These are phyloP conservation scores for Rhodotorula sphaerocarpa DNA, from an alignment of 768 basidiomycete species.

Conservation along the genomic window DNA sequence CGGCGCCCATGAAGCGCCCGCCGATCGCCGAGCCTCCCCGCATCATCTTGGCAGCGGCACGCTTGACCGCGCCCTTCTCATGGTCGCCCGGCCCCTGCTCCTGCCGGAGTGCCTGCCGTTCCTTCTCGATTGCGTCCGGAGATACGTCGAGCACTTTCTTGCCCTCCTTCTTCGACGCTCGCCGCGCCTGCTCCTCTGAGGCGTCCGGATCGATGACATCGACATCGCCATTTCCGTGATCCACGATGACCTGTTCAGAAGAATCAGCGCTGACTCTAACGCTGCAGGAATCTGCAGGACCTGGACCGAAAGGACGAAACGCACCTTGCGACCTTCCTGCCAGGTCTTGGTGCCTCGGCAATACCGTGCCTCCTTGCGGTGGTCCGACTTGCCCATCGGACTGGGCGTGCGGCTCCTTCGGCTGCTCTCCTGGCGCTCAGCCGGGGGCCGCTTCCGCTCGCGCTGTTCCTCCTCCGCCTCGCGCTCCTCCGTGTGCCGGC, in stretches of 20 bases:
- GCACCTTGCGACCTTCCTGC: constrained; percentile 32
- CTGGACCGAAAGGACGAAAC: neutral
- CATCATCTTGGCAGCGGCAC: constrained; percentile 20
- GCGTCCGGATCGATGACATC: constrained; percentile 32
- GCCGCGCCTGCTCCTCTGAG: constrained; percentile 3
- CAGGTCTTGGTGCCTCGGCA: constrained; percentile 24
- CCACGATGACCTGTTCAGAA: constrained; percentile 28
- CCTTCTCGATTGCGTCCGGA: constrained; percentile 13
- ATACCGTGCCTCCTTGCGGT: constrained; percentile 27
- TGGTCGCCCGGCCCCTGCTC: constrained; percentile 27
- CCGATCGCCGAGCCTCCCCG: constrained; percentile 6
- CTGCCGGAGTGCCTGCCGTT: constrained; percentile 1
- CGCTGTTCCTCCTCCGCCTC: constrained; percentile 1
- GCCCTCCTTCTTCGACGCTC: neutral
- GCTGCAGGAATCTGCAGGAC: too few relatives aligned
- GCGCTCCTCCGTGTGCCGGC: too few relatives aligned
- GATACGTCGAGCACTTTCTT: constrained; percentile 6
- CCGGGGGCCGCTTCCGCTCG: neutral
- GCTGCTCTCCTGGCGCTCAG: neutral
- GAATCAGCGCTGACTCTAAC: too few relatives aligned
- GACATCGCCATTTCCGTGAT: constrained; percentile 32
- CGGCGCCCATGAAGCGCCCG: neutral
- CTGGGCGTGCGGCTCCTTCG: neutral
- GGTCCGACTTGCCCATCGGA: constrained; percentile 2
- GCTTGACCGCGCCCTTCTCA: constrained; percentile 20